Conservation (phyloP, 352 stramenopile genomes). For the Pythium phragmiticola region DNA sequence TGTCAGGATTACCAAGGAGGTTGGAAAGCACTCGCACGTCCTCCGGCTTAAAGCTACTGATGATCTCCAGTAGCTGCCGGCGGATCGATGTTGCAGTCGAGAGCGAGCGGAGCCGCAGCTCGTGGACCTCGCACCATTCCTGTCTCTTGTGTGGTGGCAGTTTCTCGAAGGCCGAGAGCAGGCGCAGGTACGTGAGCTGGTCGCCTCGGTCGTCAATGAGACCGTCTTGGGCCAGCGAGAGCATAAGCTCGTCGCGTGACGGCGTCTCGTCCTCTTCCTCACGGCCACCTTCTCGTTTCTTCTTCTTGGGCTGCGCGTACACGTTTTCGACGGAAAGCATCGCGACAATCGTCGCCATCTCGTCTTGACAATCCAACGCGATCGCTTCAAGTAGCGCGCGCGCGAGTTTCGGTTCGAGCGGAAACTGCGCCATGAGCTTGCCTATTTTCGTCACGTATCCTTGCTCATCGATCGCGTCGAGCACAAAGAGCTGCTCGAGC, state of each 20-base stretch:
- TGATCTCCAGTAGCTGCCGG: conserved; percentile 62
- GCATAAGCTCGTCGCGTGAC: conserved; percentile 44
- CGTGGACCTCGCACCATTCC: conserved; percentile 52
- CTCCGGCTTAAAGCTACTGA: conserved; percentile 30
- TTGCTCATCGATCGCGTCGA: conserved; percentile 55
- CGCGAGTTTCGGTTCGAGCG: conserved; percentile 74
- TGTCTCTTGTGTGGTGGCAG: conserved; percentile 28
- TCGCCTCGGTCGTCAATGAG: conserved; percentile 58
- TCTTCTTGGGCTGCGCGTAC: conserved; percentile 39
- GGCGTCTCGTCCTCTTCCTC: conserved; percentile 17
- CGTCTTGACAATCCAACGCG: conserved; percentile 47
- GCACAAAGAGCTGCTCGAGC: conserved; percentile 68
- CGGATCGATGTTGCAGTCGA: conserved; percentile 51
- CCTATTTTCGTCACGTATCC: conserved; percentile 62
- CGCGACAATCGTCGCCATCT: conserved; percentile 70
- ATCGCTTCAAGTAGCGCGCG: conserved; percentile 66
- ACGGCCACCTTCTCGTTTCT: conserved; percentile 23
- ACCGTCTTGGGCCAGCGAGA: conserved; percentile 37
- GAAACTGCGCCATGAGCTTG: conserved; percentile 82
- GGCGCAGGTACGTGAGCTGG: conserved; percentile 47
- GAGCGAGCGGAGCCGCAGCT: conserved; percentile 52
- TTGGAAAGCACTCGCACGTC: conserved; percentile 30
- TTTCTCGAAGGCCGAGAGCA: conserved; percentile 45
- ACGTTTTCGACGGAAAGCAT: conserved; percentile 87
- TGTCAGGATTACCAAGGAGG: background rate